Evolutionary conservation across 2,329 filamentous ascomycete species (phyloP).

Genomic region (Phyllosticta ampelicida): DNA sequence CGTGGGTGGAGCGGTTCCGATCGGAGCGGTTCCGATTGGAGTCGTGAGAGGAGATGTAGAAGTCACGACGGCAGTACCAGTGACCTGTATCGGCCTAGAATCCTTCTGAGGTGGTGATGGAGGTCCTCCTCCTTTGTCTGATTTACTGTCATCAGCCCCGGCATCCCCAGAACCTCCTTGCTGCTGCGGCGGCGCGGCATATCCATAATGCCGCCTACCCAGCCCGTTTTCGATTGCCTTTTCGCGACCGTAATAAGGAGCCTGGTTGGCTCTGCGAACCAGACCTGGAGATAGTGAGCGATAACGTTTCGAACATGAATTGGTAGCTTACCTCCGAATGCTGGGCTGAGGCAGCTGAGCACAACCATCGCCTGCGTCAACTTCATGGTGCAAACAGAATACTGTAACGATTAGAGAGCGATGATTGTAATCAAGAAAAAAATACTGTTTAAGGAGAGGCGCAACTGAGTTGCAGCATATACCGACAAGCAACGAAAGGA

Average conservation of each 20-base stretch:
- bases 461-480: background rate
- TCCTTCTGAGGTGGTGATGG: background rate
- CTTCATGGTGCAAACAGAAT: background rate
- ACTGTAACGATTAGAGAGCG: background rate
- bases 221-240: background rate
- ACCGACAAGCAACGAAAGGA: background rate
- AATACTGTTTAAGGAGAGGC: background rate
- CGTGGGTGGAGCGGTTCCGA: background rate
- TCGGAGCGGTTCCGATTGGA: background rate
- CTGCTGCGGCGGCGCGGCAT: background rate
- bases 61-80: background rate
- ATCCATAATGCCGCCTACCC: background rate
- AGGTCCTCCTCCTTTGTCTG: background rate
- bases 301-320: background rate
- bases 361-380: background rate
- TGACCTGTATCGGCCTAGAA: background rate
- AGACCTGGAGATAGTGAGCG: background rate
- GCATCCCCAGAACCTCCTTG: background rate
- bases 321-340: background rate
- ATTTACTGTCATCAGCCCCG: background rate
- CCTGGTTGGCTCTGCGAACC: background rate
- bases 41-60: background rate
- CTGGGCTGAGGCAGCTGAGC: background rate
- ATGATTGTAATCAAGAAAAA: background rate
- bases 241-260: background rate